Conservation (phyloP, 1,139 yeast genomes). For the Yamadazyma atmosphaerica region DNA sequence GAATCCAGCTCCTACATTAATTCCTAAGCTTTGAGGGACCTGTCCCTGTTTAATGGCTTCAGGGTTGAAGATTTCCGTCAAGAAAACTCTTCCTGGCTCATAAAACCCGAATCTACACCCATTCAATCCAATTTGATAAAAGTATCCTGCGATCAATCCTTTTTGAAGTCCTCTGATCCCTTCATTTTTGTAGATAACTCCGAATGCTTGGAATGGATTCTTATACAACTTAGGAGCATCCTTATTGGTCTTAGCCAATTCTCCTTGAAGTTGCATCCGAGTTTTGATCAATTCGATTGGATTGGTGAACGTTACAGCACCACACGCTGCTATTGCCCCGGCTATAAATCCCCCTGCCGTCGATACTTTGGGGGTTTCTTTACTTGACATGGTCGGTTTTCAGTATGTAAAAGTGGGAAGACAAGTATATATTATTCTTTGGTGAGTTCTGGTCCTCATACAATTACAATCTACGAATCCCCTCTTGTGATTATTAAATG, state of each 20-base stretch:
- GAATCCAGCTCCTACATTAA: slow-evolving; percentile 82
- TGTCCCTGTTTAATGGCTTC: slow-evolving; percentile 35
- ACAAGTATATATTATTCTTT: no score
- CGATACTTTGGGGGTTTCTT: slow-evolving; percentile 41
- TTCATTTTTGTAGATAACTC: slow-evolving; percentile 72
- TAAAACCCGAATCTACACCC: slow-evolving; percentile 94
- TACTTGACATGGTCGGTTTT: slow-evolving; percentile 3
- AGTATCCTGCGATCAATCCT: slow-evolving; percentile 80
- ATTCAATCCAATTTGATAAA: slow-evolving; percentile 85
- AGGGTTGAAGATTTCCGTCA: slow-evolving; percentile 61
- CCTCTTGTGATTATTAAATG: no score
- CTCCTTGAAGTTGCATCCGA: slow-evolving; percentile 96
- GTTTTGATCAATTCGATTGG: slow-evolving; percentile 94
- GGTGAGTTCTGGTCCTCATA: no score
- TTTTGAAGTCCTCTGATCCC: slow-evolving; percentile 88
- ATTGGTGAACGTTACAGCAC: slow-evolving; percentile 95
- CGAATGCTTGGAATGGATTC: slow-evolving; percentile 84
- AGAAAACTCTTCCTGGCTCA: slow-evolving; percentile 72
- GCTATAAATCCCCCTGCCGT: slow-evolving; percentile 84
- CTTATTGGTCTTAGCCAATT: slow-evolving; percentile 55
- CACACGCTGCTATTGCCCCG: slow-evolving; percentile 96
- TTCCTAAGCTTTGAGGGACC: slow-evolving; percentile 58
- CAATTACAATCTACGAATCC: no score
- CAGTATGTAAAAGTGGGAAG: no score
- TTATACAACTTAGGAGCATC: slow-evolving; percentile 59